Evolutionary conservation across 106 monocot genomes (phyloP).

Genomic region (Allium cepa): DNA sequence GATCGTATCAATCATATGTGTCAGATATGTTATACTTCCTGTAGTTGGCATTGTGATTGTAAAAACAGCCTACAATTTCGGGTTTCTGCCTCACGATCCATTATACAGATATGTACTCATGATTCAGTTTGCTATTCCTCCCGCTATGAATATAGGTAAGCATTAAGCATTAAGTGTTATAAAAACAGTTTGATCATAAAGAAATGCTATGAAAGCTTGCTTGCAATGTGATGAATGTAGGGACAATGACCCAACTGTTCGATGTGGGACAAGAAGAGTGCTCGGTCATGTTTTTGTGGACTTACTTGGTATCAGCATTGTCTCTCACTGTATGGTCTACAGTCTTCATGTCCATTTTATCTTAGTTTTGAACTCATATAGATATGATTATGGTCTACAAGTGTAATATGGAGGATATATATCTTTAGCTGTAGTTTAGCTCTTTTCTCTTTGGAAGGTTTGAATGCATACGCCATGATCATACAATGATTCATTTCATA

Average conservation of each 20-base stretch:
- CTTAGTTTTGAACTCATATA: neutral
- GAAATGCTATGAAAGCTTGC: too few species aligned
- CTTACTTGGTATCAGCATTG: slow-evolving; percentile 36
- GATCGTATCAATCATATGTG: slow-evolving; percentile 24
- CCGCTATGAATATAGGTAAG: slow-evolving; percentile 12
- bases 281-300: slow-evolving; percentile 59
- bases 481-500: too few species aligned
- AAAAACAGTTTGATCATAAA: neutral
- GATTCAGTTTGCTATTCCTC: slow-evolving; percentile 31
- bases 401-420: too few species aligned
- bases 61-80: slow-evolving; percentile 15
- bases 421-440: too few species aligned
- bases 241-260: slow-evolving; percentile 58
- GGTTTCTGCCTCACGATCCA: slow-evolving; percentile 35
- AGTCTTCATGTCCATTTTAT: slow-evolving; percentile 44
- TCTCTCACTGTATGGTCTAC: slow-evolving; percentile 57
- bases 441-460: too few species aligned
- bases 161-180: neutral
- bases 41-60: slow-evolving; percentile 28
- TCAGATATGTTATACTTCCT: slow-evolving; percentile 37
- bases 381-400: too few species aligned
- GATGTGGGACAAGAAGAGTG: slow-evolving; percentile 51
- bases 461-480: too few species aligned
- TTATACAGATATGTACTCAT: slow-evolving; percentile 41
- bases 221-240: slow-evolving; percentile 13